Evolutionary conservation across 1,284 basidiomycete genomes (phyloP).

Genomic region (Apiotrichum laibachii): DNA sequence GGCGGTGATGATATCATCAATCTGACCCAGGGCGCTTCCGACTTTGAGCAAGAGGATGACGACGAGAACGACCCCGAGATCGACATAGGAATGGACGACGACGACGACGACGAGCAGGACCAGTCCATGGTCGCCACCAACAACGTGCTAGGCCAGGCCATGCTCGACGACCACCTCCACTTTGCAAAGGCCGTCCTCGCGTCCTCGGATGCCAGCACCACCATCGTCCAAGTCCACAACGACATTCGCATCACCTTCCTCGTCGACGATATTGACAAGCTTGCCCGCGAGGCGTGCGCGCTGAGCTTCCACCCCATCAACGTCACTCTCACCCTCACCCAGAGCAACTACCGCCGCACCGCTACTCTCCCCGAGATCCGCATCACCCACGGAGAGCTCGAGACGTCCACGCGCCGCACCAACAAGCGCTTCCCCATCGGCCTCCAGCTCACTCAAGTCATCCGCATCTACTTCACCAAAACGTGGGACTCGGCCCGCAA

Average conservation of each 20-base stretch:
- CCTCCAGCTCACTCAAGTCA: conserved; percentile 1
- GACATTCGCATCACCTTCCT: conserved; percentile 8
- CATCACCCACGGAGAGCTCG: conserved; percentile 8
- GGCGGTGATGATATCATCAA: no score
- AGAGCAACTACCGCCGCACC: conserved; percentile 9
- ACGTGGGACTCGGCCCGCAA: conserved; percentile 4
- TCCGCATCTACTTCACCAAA: neutral
- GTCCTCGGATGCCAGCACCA: neutral
- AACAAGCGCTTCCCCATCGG: conserved; percentile 10
- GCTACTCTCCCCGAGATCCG: neutral
- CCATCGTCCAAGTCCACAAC: neutral
- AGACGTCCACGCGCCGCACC: conserved; percentile 1
- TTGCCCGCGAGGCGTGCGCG: conserved; percentile 7
- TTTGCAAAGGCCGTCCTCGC: conserved; percentile 1
- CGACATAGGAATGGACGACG: no score
- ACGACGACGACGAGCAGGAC: no score
- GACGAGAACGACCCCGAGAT: no score
- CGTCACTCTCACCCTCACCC: neutral
- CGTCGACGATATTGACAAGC: conserved; percentile 4
- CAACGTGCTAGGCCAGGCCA: conserved; percentile 1
- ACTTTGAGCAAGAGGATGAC: no score
- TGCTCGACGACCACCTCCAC: conserved; percentile 11
- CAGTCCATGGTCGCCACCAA: no score
- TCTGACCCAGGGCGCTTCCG: no score
- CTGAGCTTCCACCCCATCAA: conserved; percentile 1